These are phyloP conservation scores for Begonia peltatifolia DNA, from an alignment of 306 rosid species.

Conservation along the genomic window DNA sequence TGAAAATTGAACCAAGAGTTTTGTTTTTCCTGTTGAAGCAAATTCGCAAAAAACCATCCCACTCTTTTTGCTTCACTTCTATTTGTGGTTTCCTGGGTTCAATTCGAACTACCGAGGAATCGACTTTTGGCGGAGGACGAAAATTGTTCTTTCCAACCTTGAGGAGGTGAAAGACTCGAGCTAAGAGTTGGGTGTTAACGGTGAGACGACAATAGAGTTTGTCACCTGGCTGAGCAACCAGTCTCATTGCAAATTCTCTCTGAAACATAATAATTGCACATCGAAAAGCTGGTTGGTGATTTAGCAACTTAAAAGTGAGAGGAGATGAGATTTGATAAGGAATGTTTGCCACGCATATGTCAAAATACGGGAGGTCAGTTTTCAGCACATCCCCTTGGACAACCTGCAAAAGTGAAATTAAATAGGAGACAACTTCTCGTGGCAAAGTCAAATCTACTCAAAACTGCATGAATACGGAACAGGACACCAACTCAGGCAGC, in stretches of 20 bases:
- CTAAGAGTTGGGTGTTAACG: constrained; percentile 61
- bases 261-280: constrained; percentile 96
- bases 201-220: constrained; percentile 87
- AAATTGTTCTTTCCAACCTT: constrained; percentile 89
- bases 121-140: constrained; percentile 88
- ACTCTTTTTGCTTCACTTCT: constrained; percentile 66
- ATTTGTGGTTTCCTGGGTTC: constrained; percentile 72
- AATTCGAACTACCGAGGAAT: constrained; percentile 76
- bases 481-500: constrained; percentile 45
- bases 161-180: constrained; percentile 78
- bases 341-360: constrained; percentile 84
- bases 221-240: constrained; percentile 94
- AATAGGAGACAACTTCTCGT: not conserved
- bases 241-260: constrained; percentile 84
- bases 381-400: constrained; percentile 76
- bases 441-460: too few relatives aligned
- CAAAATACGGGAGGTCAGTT: constrained; percentile 90
- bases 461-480: too few relatives aligned
- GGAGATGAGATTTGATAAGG: constrained; percentile 94
- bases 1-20: constrained; percentile 73
- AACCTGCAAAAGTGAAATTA: constrained; percentile 24
- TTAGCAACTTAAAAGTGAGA: constrained; percentile 76
- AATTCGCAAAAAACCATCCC: constrained; percentile 87
- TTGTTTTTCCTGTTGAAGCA: constrained; percentile 89
- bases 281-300: constrained; percentile 67